Conservation (phyloP, 352 stramenopile genomes). For the Aphanomyces euteiches region DNA sequence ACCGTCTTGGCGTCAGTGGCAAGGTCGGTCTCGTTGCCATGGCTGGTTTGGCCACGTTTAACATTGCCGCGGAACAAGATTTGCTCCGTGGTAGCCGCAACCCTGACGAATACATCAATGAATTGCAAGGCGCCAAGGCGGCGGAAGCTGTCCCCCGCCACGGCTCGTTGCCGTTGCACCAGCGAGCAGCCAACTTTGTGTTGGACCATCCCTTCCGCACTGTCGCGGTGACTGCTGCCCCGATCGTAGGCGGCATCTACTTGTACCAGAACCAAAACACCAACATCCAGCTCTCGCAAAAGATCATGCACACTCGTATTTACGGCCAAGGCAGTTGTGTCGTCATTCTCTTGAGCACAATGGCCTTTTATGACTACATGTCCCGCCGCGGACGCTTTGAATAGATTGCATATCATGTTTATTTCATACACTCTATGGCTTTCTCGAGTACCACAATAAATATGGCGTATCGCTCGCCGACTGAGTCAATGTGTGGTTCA, state of each 20-base stretch:
- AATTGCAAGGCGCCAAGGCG: conserved; percentile 43
- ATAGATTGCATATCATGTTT: conserved; percentile 30
- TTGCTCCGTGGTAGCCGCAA: conserved; percentile 63
- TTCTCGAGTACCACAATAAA: conserved; percentile 11
- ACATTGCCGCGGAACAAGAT: conserved; percentile 57
- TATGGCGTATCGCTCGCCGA: conserved; percentile 27
- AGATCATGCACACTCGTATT: conserved; percentile 85
- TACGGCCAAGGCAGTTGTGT: conserved; percentile 76
- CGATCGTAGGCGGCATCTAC: conserved; percentile 71
- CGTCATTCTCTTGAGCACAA: conserved; percentile 64
- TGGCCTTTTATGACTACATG: conserved; percentile 86
- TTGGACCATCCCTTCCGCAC: conserved; percentile 77
- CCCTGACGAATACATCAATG: conserved; percentile 64
- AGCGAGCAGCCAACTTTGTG: conserved; percentile 65
- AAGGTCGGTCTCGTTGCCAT: conserved; percentile 70
- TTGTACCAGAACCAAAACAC: conserved; percentile 64
- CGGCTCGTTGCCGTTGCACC: conserved; percentile 49
- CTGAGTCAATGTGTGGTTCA: conserved; percentile 10
- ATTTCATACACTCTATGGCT: conserved; percentile 1
- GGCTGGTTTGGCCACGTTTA: conserved; percentile 60
- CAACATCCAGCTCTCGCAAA: conserved; percentile 63
- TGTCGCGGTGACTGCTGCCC: conserved; percentile 49
- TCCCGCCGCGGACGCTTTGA: conserved; percentile 61
- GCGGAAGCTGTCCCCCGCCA: conserved; percentile 27
- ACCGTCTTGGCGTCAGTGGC: conserved; percentile 59